Percentiles rank a stretch among this genome's conserved stretches.
phyloP scores from a whole-genome alignment of 78 protist genomes.

The Cyanophora paradoxa region DNA sequence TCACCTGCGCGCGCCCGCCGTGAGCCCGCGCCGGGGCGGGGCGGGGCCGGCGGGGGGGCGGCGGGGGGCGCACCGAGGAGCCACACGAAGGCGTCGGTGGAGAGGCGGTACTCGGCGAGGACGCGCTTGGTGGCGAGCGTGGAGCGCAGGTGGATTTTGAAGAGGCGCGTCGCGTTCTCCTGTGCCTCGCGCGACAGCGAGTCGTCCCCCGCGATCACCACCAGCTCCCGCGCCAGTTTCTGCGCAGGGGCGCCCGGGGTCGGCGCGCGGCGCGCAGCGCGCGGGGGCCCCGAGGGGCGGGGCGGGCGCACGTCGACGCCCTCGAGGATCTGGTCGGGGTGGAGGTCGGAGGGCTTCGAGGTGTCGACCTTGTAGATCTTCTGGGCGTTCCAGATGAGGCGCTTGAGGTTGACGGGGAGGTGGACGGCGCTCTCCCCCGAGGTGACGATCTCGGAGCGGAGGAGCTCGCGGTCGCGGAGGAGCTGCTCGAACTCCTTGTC shows the following conservation, averaged over 20 bases:
- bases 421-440: slow-evolving; percentile 1
- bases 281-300: no score
- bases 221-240: background rate
- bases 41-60: no score
- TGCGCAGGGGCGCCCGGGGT: no score
- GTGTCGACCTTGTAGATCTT: background rate
- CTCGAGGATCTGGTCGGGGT: slow-evolving; percentile 49
- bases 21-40: no score
- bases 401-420: slow-evolving; percentile 79
- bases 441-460: background rate
- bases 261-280: no score
- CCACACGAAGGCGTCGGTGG: slow-evolving; percentile 84
- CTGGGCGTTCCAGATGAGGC: slow-evolving; percentile 73
- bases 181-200: slow-evolving; percentile 55
- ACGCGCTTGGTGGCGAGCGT: slow-evolving; percentile 68
- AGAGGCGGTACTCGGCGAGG: slow-evolving; percentile 61
- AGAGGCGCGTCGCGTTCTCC: slow-evolving; percentile 66
- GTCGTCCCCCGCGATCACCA: slow-evolving; percentile 60
- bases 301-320: slow-evolving; percentile 25
- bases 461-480: background rate
- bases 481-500: slow-evolving; percentile 5
- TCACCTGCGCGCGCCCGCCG: slow-evolving; percentile 61
- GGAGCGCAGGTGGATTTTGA: slow-evolving; percentile 59
- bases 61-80: slow-evolving; percentile 76
- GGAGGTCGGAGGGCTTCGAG: slow-evolving; percentile 32